Conservation (phyloP, 768 basidiomycete genomes). For the Lentinula aciculospora region DNA sequence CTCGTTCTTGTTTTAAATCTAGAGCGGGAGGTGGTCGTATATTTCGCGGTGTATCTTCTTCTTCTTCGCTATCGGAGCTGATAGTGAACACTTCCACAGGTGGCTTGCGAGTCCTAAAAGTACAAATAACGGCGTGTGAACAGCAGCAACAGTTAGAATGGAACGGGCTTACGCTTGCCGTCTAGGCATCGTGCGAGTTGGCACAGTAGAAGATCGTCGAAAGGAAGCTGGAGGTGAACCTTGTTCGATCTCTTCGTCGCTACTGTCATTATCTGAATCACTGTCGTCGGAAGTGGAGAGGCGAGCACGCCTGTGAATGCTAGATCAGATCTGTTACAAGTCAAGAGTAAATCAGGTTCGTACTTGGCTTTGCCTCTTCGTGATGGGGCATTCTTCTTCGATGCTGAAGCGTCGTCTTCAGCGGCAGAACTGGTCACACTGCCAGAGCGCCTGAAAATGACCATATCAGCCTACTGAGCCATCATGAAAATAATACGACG, state of each 20-base stretch:
- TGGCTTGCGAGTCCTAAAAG: constrained; percentile 34
- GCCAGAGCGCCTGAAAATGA: constrained; percentile 45
- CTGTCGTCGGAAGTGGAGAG: constrained; percentile 48
- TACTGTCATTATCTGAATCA: constrained; percentile 32
- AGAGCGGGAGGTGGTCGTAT: constrained; percentile 13
- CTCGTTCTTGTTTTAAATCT: constrained; percentile 33
- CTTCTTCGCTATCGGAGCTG: constrained; percentile 33
- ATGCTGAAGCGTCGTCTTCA: constrained; percentile 33
- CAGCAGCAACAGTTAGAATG: not conserved
- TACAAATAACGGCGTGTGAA: not conserved
- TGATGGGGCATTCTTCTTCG: constrained; percentile 25
- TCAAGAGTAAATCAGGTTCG: constrained; percentile 12
- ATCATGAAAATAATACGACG: not conserved
- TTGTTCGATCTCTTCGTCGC: constrained; percentile 20
- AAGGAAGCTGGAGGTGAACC: constrained; percentile 24
- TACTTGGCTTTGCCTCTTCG: constrained; percentile 37
- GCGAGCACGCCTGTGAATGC: constrained; percentile 41
- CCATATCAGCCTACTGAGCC: not conserved
- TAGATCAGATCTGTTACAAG: not conserved
- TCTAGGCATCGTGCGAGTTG: constrained; percentile 50
- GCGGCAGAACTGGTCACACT: constrained; percentile 46
- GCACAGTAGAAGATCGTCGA: constrained; percentile 19
- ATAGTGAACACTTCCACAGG: constrained; percentile 26
- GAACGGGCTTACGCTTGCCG: constrained; percentile 46
- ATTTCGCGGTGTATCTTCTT: constrained; percentile 15